Evolutionary conservation across 768 basidiomycete genomes (phyloP), one percentile per base, ranked within the genome.

Genomic region (Zangia roseola): DNA sequence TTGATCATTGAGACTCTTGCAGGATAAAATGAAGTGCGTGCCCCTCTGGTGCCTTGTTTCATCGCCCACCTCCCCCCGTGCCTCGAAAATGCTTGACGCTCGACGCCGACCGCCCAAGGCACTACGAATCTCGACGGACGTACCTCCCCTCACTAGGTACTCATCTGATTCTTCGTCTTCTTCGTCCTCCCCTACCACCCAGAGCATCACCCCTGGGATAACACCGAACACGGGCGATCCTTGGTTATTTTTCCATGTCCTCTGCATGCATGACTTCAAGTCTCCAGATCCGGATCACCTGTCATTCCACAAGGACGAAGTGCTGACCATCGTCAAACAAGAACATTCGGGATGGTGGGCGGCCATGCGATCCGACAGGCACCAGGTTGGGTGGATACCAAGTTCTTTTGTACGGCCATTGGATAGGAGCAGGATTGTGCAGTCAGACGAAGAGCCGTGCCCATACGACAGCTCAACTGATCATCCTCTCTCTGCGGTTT

Each of bases 311-410:
- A 78, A 79, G 68, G 79, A 81, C 52, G 88, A 90, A 54, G 77
- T 89, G 19, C 67, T 91, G 24, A 77, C 80, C 20, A 71, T 91
- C 43, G 72, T 91, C 38, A 82, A 81, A 64, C 74, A 79, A 64
- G 86, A 89, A 64, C 74, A 77, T 12, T 79, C 82, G 2, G 88
- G 89, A 10, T 91, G 88, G 88, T 91, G 88, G 86, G 88, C 85
- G 17, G 89, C 88, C 17, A 77, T 86, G 68, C 73, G 80, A 20
- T 67, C 68, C 10, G 73, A 73, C 31, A 77, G 76, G 12, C 70
- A 75, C 41, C 62, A 67, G 28, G 74, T 87, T 26, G 86, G 88
- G 39, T 91, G 89, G 89, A 82, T 91, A 50, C 88, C 88, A 10
- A 77, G 80, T 54, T 80, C 83, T 2, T 91, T 80, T 64, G 85